These are phyloP conservation scores for Lasiodiplodia sp. DNA, from an alignment of 2,329 filamentous ascomycete genomes.

Conservation along the genomic window DNA sequence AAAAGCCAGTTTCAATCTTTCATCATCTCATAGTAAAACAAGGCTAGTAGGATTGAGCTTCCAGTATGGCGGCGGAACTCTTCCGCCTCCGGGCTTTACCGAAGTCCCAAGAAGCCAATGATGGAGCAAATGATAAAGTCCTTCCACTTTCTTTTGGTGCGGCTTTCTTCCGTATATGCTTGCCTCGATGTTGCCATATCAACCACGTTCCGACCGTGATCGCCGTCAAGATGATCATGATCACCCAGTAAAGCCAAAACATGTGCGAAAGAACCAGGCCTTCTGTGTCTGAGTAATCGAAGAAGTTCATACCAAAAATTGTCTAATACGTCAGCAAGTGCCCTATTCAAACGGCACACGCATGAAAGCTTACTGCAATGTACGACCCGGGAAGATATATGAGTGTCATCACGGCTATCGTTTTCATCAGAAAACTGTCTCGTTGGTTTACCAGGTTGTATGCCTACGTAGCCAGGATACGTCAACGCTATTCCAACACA, in stretches of 20 bases:
- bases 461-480: not conserved
- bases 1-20: too few relatives aligned
- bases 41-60: too few relatives aligned
- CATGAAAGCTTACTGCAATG: not conserved
- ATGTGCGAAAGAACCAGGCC: not conserved
- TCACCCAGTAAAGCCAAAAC: constrained; percentile 20
- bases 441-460: constrained; percentile 18
- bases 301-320: constrained; percentile 25
- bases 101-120: not conserved
- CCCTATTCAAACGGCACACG: too few relatives aligned
- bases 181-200: not conserved
- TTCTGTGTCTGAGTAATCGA: not conserved
- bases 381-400: constrained; percentile 14
- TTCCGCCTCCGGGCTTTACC: not conserved
- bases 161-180: not conserved
- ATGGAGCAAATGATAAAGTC: not conserved
- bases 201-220: constrained; percentile 13
- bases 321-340: not conserved
- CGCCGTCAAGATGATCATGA: not conserved
- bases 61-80: not conserved
- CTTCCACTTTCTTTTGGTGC: not conserved
- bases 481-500: not conserved
- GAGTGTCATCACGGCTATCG: constrained; percentile 10
- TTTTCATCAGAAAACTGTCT: constrained; percentile 22
- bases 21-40: too few relatives aligned